phyloP scores from a whole-genome alignment of 1,139 yeast genomes.

The Nematodospora anomalae region DNA sequence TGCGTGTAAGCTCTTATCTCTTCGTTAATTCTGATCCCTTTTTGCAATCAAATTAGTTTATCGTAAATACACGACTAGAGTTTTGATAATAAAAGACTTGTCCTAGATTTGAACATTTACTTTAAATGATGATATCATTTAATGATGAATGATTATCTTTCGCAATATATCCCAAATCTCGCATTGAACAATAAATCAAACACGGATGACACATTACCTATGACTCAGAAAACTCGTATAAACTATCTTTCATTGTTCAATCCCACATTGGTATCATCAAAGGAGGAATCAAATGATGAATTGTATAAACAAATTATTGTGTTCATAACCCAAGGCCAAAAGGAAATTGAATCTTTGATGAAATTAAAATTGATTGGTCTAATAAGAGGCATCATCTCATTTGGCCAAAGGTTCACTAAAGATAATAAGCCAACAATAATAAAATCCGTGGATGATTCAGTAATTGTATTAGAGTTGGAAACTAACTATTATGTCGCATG shows the following conservation, averaged over 20 bases:
- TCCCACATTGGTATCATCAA: slow-evolving; percentile 21
- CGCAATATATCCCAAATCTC: slow-evolving; percentile 21
- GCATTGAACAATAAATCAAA: slow-evolving; percentile 15
- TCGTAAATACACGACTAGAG: neutral
- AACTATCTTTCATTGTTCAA: slow-evolving; percentile 25
- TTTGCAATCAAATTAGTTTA: neutral
- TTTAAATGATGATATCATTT: slow-evolving; percentile 3
- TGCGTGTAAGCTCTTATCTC: neutral
- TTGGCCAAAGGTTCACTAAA: slow-evolving; percentile 22
- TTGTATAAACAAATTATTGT: slow-evolving; percentile 31
- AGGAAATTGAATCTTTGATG: slow-evolving; percentile 19
- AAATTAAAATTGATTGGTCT: slow-evolving; percentile 37
- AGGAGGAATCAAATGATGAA: slow-evolving; percentile 30
- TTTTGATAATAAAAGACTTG: no score
- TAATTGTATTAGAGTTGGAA: slow-evolving; percentile 29
- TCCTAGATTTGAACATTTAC: no score
- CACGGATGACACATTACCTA: neutral
- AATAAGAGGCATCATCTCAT: slow-evolving; percentile 37
- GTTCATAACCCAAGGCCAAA: slow-evolving; percentile 22
- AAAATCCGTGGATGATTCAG: slow-evolving; percentile 28
- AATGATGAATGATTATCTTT: slow-evolving; percentile 23
- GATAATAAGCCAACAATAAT: slow-evolving; percentile 23
- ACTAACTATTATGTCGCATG: slow-evolving; percentile 29
- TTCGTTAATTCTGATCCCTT: neutral
- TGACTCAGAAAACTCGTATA: slow-evolving; percentile 9